phyloP scores from a whole-genome alignment of 2,329 filamentous ascomycete species.

The Emmonsia crescens region DNA sequence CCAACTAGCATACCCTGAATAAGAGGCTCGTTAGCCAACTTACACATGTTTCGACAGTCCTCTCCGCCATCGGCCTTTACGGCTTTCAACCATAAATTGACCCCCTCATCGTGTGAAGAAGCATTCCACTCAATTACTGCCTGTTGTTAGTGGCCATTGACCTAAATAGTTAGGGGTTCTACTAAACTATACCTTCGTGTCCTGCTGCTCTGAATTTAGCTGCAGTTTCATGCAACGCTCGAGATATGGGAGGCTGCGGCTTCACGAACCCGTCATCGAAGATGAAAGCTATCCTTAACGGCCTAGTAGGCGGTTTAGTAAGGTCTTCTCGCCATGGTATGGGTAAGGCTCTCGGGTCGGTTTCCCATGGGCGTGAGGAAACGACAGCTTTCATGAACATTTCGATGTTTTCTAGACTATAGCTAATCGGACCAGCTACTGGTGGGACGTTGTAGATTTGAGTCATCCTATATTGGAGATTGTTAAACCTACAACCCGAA shows the following conservation, averaged over 20 bases:
- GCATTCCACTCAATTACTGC: conserved; percentile 26
- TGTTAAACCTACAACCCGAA: neutral
- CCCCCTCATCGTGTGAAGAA: conserved; percentile 19
- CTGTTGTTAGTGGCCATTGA: neutral
- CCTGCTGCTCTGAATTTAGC: conserved; percentile 49
- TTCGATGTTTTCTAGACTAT: conserved; percentile 16
- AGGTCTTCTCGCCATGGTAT: conserved; percentile 27
- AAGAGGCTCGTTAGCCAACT: conserved; percentile 23
- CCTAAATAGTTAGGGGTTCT: neutral
- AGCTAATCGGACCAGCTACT: conserved; percentile 22
- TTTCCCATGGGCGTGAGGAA: conserved; percentile 25
- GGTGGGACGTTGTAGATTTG: conserved; percentile 19
- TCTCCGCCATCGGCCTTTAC: conserved; percentile 26
- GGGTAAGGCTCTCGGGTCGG: conserved; percentile 27
- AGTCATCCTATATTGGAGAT: conserved; percentile 12
- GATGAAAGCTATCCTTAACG: conserved; percentile 50
- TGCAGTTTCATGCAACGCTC: conserved; percentile 44
- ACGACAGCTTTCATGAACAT: conserved; percentile 26
- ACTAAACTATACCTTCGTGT: conserved; percentile 38
- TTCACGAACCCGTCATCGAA: conserved; percentile 50
- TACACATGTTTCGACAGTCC: conserved; percentile 19
- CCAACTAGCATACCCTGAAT: conserved; percentile 28
- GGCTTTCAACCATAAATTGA: conserved; percentile 24
- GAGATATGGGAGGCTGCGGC: conserved; percentile 48
- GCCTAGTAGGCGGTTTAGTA: conserved; percentile 23